Evolutionary conservation across 2,329 filamentous ascomycete species (phyloP), one percentile per base, ranked within the genome.

Genomic region (Magnaporthales sp.): DNA sequence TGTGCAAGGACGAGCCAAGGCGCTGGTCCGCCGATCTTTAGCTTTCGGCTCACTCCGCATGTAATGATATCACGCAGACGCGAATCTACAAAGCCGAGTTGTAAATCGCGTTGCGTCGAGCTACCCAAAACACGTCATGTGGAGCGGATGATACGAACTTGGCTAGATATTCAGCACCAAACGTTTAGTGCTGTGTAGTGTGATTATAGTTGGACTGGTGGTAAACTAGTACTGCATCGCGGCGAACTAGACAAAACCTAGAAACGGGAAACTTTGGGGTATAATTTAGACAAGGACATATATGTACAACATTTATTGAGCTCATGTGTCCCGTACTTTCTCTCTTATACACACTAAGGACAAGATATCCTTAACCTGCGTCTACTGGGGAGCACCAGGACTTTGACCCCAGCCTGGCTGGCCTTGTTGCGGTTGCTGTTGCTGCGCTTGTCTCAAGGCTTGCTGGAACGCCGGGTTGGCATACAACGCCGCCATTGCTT

Each of bases 401-500:
- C 26, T 26, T 24, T 63, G 30, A 32, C 30, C 62, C 62, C 62
- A 38, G n/a, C 62, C 30, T 8, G 27, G 30, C n/a, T 63, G 62
- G 9, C 62, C 62, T 63, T 46, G 38, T 9, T 38, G 31, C 38
- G 38, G 63, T 26, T 54, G 63, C 22, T 64, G 63, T 15, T 64
- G 32, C 32, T 64, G 31, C 6, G 63, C 63, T 26, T 46, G 10
- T 4, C 32, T 51, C n/a, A 64, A 32, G 24, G 63, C 63, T 27
- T 46, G 31, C 32, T 51, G 29, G 26, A 64, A 64, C 13, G 38
- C 22, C 22, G 63, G 63, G 22, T 64, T 64, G n/a, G 63, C 22
- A 27, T 64, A 64, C 22, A 64, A 46, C 63, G 22, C 63, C 19
- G 26, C 32, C 62, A 63, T 38, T 11, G 62, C 62, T 26, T 64